Conservation (phyloP, 345 rosid species). For the Populus pruinosa region DNA sequence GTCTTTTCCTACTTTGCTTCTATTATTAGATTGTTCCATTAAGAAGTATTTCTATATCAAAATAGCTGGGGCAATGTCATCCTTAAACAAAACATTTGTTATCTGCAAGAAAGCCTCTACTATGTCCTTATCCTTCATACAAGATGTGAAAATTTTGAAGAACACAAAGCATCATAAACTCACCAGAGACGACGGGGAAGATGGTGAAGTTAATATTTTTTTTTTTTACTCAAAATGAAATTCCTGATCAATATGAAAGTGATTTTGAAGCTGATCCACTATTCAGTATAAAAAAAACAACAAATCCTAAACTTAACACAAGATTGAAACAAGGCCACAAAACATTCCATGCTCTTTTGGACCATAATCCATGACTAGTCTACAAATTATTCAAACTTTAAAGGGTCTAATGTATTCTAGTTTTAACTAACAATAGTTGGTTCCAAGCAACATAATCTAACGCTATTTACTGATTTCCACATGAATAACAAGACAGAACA, state of each 20-base stretch:
- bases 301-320: neutral
- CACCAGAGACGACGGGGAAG: too few species aligned
- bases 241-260: neutral
- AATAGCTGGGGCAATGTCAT: too few species aligned
- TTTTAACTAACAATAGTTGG: neutral
- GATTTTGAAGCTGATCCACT: neutral
- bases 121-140: too few species aligned
- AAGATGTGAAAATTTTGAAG: too few species aligned
- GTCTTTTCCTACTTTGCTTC: too few species aligned
- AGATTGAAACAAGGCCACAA: neutral
- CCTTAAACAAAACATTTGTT: too few species aligned
- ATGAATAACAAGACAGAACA: neutral
- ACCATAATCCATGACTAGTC: neutral
- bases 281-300: neutral
- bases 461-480: neutral
- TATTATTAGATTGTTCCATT: too few species aligned
- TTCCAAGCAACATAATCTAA: neutral
- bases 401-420: neutral
- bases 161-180: too few species aligned
- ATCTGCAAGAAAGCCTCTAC: too few species aligned
- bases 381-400: neutral
- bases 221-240: too few species aligned
- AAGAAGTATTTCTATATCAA: too few species aligned
- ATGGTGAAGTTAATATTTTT: too few species aligned
- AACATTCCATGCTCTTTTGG: neutral